Conservation (phyloP, 331 rosid genomes). For the Rosa hybrid region DNA sequence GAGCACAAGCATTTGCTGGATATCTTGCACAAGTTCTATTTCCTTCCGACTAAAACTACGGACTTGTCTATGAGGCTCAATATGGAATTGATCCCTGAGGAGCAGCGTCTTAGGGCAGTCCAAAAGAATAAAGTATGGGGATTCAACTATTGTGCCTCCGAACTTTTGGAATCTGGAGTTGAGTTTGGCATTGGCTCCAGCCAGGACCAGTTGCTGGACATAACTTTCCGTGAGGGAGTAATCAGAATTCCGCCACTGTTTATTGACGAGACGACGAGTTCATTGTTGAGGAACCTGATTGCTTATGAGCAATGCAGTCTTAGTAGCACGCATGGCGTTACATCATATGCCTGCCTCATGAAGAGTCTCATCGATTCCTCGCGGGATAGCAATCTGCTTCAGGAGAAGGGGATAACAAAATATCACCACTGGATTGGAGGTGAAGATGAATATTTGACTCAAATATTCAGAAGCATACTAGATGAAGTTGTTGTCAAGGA, state of each 20-base stretch:
- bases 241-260: not conserved
- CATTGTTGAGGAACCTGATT: not conserved
- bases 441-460: not conserved
- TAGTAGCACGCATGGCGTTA: not conserved
- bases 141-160: not conserved
- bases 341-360: conserved; percentile 4
- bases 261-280: not conserved
- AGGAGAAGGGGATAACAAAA: not conserved
- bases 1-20: conserved; percentile 1
- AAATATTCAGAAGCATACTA: not conserved
- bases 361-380: not conserved
- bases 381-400: not conserved
- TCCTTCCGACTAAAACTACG: not conserved
- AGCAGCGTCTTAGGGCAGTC: not conserved
- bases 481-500: conserved; percentile 6
- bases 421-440: not conserved
- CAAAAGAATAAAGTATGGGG: not conserved
- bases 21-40: conserved; percentile 1
- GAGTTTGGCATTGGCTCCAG: not conserved
- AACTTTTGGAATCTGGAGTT: conserved; percentile 10
- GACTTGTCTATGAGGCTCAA: not conserved
- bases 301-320: conserved; percentile 11
- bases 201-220: not conserved
- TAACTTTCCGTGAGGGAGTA: not conserved
- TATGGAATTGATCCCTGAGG: not conserved